phyloP scores from a whole-genome alignment of 306 rosid species.

The Hippophae gyantsensis region DNA sequence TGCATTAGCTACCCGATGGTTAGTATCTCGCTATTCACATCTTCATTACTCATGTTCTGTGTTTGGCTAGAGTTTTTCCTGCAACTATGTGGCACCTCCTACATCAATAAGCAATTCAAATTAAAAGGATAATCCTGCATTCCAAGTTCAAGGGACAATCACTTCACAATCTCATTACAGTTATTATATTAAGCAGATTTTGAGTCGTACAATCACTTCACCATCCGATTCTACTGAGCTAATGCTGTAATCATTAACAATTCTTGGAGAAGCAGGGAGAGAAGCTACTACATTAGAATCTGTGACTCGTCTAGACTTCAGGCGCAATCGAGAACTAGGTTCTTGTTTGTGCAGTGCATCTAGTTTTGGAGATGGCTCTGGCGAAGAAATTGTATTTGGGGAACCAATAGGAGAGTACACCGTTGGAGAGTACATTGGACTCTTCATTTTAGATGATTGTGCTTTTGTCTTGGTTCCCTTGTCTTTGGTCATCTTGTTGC shows the following conservation, averaged over 20 bases:
- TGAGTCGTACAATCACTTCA: constrained; percentile 42
- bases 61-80: constrained; percentile 27
- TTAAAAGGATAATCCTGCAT: constrained; percentile 17
- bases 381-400: constrained; percentile 33
- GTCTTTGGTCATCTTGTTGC: constrained; percentile 25
- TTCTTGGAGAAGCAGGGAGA: constrained; percentile 40
- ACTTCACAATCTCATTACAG: constrained; percentile 35
- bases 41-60: constrained; percentile 29
- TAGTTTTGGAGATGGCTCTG: constrained; percentile 26
- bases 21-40: constrained; percentile 26
- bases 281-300: constrained; percentile 40
- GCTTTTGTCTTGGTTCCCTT: constrained; percentile 27
- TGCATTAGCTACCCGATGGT: constrained; percentile 45
- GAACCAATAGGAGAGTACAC: constrained; percentile 57
- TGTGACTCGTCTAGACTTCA: constrained; percentile 32
- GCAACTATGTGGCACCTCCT: constrained; percentile 33
- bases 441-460: constrained; percentile 28
- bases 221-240: constrained; percentile 52
- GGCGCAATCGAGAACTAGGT: constrained; percentile 37
- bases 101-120: constrained; percentile 24
- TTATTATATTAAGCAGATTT: constrained; percentile 1
- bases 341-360: constrained; percentile 27
- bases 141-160: constrained; percentile 25
- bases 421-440: constrained; percentile 36
- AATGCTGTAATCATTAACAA: constrained; percentile 37